A percentile compares a stretch with the other conserved stretches of the same genome.
These are phyloP conservation scores for Anethum foeniculum DNA, from an alignment of 140 eudicot species.

Conservation along the genomic window DNA sequence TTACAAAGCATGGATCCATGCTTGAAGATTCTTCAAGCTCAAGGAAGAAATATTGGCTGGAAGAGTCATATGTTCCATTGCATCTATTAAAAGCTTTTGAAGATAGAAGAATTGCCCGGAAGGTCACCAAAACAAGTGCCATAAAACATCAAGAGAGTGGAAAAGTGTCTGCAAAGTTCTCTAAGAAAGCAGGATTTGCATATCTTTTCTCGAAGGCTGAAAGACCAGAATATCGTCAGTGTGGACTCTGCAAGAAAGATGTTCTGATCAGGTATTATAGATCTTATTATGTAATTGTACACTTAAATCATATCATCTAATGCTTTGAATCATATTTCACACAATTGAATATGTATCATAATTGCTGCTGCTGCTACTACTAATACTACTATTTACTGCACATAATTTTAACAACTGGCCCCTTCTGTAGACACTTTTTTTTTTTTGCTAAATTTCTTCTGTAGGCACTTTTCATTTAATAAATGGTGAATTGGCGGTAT, in stretches of 20 bases:
- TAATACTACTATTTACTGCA: background rate
- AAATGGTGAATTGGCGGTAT: background rate
- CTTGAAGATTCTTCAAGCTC: constrained; percentile 59
- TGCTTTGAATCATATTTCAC: background rate
- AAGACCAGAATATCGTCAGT: constrained; percentile 40
- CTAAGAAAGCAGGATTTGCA: constrained; percentile 44
- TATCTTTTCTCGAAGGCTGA: constrained; percentile 75
- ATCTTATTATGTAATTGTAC: background rate
- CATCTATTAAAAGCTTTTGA: constrained; percentile 74
- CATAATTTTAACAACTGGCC: background rate
- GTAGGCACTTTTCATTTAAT: background rate
- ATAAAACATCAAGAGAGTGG: constrained; percentile 26
- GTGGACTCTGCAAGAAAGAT: constrained; percentile 83
- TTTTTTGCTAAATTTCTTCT: background rate
- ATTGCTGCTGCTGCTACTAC: background rate
- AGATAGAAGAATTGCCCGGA: constrained; percentile 65
- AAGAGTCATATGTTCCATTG: constrained; percentile 72
- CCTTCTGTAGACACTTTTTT: background rate
- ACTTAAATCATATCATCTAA: background rate
- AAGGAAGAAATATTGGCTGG: constrained; percentile 87
- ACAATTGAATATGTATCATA: background rate
- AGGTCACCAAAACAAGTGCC: constrained; percentile 37
- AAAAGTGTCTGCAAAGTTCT: constrained; percentile 23
- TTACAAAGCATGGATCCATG: constrained; percentile 53
- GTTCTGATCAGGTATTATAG: constrained; percentile 59